Conservation (phyloP, 2,329 filamentous ascomycete genomes). For the Ampelomyces quisqualis region DNA sequence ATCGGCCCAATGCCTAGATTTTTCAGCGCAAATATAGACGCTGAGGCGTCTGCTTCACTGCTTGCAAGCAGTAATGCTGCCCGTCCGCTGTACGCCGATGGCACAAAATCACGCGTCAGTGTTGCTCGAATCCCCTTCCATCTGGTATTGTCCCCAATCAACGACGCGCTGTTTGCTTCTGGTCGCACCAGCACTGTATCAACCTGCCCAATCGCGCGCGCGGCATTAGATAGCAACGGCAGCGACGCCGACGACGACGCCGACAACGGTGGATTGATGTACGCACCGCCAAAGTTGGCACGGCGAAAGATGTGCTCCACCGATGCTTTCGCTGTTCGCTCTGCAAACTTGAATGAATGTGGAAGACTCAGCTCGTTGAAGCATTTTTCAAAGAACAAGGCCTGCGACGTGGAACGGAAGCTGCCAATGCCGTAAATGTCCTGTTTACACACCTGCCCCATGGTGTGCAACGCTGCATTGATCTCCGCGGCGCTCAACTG, state of each 20-base stretch:
- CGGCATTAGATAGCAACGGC: constrained; percentile 70
- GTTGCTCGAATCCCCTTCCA: constrained; percentile 86
- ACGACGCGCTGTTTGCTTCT: constrained; percentile 43
- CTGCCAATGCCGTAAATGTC: constrained; percentile 79
- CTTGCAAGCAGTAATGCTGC: constrained; percentile 75
- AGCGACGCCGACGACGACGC: constrained; percentile 60
- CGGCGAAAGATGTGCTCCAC: constrained; percentile 73
- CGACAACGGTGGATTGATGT: constrained; percentile 70
- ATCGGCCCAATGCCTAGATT: constrained; percentile 75
- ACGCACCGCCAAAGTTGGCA: constrained; percentile 77
- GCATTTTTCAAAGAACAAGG: constrained; percentile 76
- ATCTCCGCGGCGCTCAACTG: constrained; percentile 85
- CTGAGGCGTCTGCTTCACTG: constrained; percentile 72
- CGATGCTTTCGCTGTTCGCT: constrained; percentile 65
- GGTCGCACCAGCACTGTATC: constrained; percentile 73
- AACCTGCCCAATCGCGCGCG: constrained; percentile 74
- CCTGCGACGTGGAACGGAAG: constrained; percentile 70
- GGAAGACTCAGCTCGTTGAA: constrained; percentile 71
- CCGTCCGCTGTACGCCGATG: constrained; percentile 75
- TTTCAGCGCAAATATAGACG: constrained; percentile 75
- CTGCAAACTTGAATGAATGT: constrained; percentile 74
- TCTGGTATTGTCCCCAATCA: constrained; percentile 78
- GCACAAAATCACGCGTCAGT: constrained; percentile 76
- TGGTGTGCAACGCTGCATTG: constrained; percentile 73
- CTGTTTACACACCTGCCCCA: constrained; percentile 77